Evolutionary conservation across 306 rosid species (phyloP), one percentile per base, ranked within the genome.

Genomic region (Ceratonia siliqua): DNA sequence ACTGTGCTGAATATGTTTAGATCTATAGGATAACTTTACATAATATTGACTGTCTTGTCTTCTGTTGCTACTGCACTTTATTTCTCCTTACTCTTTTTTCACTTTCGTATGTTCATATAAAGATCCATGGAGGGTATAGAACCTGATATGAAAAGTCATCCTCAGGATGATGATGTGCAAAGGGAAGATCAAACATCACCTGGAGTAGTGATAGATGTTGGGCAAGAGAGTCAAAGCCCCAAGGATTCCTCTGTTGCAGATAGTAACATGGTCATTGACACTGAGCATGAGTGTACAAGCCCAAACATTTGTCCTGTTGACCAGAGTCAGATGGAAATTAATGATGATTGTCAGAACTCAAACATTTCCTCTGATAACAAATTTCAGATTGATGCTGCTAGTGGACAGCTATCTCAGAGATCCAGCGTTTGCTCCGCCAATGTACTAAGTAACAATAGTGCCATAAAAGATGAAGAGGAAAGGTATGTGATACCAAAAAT

Each of bases 41-140:
- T n/a, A 33, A 8, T 8, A 39, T 36, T 27, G 10, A 18, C 33
- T 53, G 24, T 56, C 32, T 28, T 28, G 32, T 28, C 74, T 68
- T 61, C 66, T 33, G 78, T 52, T 74, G 57, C 62, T 57, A 52
- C 62, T 57, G 63, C 32, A 49, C 32, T 20, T 56, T 61, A 17
- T 22, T 33, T 5, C 10, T 54, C 63, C 62, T 76, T 11, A 45
- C 45, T 62, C 25, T 22, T 58, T 45, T 53, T 5, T 22, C n/a
- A n/a, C 28, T 21, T 56, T 30, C 43, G 54, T 33, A 49, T 74
- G 27, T 72, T 64, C 66, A 25, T 41, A 71, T 77, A 66, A 68
- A 76, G 79, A 81, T 75, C 57, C 13, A 81, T 84, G 83, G 83
- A 71, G 39, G 71, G 71, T 53, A 8, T 55, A 7, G 82, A 76